Percentiles rank a stretch among this genome's conserved stretches.
Conservation (phyloP, 2,329 filamentous ascomycete species). For the Penicillium brasilianum region DNA sequence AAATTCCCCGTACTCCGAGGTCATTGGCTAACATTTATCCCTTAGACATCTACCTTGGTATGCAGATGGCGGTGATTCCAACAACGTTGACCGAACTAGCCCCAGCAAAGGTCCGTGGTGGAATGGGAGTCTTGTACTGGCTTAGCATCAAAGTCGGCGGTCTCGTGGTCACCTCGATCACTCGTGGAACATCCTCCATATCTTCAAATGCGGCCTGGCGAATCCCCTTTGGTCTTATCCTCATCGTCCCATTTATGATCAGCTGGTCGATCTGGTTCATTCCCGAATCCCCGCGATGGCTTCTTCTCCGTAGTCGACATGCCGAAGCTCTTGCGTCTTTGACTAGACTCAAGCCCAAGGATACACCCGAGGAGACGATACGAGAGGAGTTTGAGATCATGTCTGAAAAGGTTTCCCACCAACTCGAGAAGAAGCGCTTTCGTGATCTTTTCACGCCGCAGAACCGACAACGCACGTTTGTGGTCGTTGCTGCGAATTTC, state of each 20-base stretch:
- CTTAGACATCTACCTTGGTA: conserved; percentile 42
- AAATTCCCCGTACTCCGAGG: too few species aligned
- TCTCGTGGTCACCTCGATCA: conserved; percentile 28
- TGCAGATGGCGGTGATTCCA: conserved; percentile 49
- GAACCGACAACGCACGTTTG: conserved; percentile 20
- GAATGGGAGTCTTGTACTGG: conserved; percentile 25
- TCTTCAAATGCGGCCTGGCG: conserved; percentile 39
- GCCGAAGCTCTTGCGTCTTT: conserved; percentile 27
- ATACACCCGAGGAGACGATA: conserved; percentile 11
- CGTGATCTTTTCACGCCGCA: conserved; percentile 26
- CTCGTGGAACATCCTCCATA: conserved; percentile 26
- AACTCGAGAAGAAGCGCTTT: neutral
- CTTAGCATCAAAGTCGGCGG: conserved; percentile 28
- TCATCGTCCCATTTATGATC: conserved; percentile 28
- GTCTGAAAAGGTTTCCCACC: too few species aligned
- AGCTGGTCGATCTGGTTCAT: conserved; percentile 35
- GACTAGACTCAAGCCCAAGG: conserved; percentile 16
- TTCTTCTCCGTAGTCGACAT: conserved; percentile 34
- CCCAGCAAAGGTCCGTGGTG: conserved; percentile 24
- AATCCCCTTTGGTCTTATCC: conserved; percentile 32
- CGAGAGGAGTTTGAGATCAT: too few species aligned
- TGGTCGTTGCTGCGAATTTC: conserved; percentile 18
- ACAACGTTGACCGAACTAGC: conserved; percentile 36
- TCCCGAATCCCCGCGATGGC: conserved; percentile 40
- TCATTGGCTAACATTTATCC: too few species aligned